Percentiles rank a stretch among this genome's conserved stretches.
Evolutionary conservation across 805 yeast species (phyloP).

Genomic region (Saccharomycopsis sp.): DNA sequence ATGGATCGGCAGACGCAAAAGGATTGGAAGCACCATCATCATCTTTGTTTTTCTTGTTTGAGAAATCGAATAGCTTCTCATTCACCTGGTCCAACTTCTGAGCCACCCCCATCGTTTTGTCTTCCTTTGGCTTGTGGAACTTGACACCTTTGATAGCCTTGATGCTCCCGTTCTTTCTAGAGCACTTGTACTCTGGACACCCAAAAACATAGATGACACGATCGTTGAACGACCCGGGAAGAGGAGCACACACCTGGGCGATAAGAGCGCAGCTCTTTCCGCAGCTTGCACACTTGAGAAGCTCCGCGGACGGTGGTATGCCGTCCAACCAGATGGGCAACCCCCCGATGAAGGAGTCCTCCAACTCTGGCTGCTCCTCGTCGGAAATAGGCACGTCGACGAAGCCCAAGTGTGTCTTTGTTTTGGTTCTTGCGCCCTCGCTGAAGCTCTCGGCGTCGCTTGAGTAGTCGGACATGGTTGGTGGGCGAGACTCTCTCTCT

Average conservation of each 20-base stretch:
- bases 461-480: conserved; percentile 10
- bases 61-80: conserved; percentile 1
- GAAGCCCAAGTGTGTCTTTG: conserved; percentile 44
- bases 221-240: conserved; percentile 64
- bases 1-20: conserved; percentile 28
- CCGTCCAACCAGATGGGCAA: conserved; percentile 60
- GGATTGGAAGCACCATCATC: conserved; percentile 26
- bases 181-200: conserved; percentile 57
- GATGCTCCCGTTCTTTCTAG: conserved; percentile 59
- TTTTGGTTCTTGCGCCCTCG: neutral
- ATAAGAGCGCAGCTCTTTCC: conserved; percentile 51
- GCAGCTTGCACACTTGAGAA: conserved; percentile 61
- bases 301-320: conserved; percentile 38
- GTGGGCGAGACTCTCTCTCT: no score
- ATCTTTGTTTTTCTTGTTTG: conserved; percentile 1
- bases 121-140: conserved; percentile 5
- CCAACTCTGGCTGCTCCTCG: conserved; percentile 37
- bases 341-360: conserved; percentile 81
- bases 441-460: conserved; percentile 11
- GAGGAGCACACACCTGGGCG: conserved; percentile 73
- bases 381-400: conserved; percentile 51
- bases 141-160: conserved; percentile 70
- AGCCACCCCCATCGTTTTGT: conserved; percentile 29
- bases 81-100: conserved; percentile 23
- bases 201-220: conserved; percentile 74